Conservation (phyloP, 2,329 filamentous ascomycete genomes). For the Claviceps sp. region DNA sequence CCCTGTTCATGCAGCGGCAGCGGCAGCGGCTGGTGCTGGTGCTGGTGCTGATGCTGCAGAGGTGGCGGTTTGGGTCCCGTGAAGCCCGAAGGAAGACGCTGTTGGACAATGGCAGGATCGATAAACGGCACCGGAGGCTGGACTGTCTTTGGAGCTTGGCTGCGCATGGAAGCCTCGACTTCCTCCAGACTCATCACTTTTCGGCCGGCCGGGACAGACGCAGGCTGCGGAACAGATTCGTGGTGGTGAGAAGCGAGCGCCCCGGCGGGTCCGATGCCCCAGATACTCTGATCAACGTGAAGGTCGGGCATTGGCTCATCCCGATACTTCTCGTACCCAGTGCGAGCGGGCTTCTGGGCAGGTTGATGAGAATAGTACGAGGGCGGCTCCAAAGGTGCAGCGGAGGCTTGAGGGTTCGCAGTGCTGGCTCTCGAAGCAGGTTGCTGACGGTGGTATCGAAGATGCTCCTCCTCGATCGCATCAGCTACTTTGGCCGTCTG, state of each 20-base stretch:
- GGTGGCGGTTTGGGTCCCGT: conserved; percentile 9
- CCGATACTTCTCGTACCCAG: conserved; percentile 85
- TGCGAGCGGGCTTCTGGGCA: conserved; percentile 49
- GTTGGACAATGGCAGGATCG: conserved; percentile 17
- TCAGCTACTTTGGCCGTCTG: conserved; percentile 76
- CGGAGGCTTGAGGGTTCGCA: conserved; percentile 18
- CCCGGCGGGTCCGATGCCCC: conserved; percentile 58
- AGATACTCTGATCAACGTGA: conserved; percentile 84
- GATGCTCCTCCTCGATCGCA: conserved; percentile 82
- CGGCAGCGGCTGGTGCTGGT: conserved; percentile 11
- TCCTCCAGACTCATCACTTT: conserved; percentile 96
- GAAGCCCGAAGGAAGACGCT: conserved; percentile 13
- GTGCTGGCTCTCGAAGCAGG: conserved; percentile 32
- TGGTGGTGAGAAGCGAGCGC: conserved; percentile 18
- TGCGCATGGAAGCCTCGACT: conserved; percentile 84
- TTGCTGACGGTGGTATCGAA: conserved; percentile 66
- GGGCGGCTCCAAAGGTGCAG: conserved; percentile 16
- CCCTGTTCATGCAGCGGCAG: conserved; percentile 18
- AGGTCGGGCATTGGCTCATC: conserved; percentile 80
- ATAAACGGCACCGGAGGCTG: conserved; percentile 20
- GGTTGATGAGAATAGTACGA: conserved; percentile 25
- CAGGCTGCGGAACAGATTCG: conserved; percentile 11
- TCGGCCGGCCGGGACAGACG: conserved; percentile 28
- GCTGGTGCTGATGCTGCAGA: conserved; percentile 17
- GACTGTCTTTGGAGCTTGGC: conserved; percentile 44